phyloP scores from a whole-genome alignment of 768 basidiomycete genomes.

The Collybia sordida region DNA sequence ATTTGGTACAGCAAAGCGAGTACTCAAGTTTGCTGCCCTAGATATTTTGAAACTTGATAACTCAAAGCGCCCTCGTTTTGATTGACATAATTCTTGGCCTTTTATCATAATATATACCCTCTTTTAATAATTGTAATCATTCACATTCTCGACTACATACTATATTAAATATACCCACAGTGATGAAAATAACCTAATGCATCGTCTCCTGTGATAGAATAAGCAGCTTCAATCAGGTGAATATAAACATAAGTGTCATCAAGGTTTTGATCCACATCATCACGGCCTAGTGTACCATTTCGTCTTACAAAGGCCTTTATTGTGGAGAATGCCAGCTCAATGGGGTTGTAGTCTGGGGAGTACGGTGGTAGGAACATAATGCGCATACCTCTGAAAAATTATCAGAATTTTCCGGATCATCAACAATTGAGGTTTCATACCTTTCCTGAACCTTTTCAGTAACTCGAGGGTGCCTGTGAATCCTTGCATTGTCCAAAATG shows the following conservation, averaged over 20 bases:
- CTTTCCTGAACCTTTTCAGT: slow-evolving; percentile 8
- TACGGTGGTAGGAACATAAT: slow-evolving; percentile 32
- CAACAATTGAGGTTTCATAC: slow-evolving; percentile 1
- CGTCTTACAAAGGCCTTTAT: slow-evolving; percentile 22
- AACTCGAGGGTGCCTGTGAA: slow-evolving; percentile 15
- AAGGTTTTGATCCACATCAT: slow-evolving; percentile 5
- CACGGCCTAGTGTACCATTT: slow-evolving; percentile 11
- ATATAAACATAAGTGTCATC: slow-evolving; percentile 21
- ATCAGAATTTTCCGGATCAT: not conserved
- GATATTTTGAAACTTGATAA: not conserved
- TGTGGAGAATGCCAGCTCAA: slow-evolving; percentile 27
- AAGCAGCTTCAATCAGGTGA: slow-evolving; percentile 16
- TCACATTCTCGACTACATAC: not conserved
- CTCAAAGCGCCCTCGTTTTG: not conserved
- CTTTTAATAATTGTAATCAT: not conserved
- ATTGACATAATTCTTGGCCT: not conserved
- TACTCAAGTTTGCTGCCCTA: not conserved
- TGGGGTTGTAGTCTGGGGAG: slow-evolving; percentile 37
- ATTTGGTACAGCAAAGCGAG: not conserved
- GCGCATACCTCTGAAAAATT: slow-evolving; percentile 16
- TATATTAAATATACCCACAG: slow-evolving; percentile 13
- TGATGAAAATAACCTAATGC: slow-evolving; percentile 20
- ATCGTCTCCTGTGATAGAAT: slow-evolving; percentile 15
- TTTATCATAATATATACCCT: not conserved
- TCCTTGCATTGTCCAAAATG: slow-evolving; percentile 17